Base-by-base conservation (phyloP, 2,329 filamentous ascomycete species). In the Penicillium olsonii region DNA sequence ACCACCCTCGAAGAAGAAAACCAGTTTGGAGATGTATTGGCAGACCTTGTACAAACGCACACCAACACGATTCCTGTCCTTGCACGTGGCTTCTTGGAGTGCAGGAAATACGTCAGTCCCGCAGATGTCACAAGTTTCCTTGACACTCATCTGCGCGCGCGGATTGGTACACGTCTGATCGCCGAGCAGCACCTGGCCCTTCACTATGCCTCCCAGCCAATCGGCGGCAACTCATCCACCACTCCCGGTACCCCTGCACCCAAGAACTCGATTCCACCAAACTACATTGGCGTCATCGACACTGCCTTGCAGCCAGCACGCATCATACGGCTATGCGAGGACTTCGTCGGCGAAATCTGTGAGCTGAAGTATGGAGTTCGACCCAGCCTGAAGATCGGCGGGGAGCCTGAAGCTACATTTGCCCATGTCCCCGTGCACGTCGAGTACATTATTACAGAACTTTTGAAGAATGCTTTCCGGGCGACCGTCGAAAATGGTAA, bases 121-220 rank as follows among this genome's bases (percentile, higher is more conserved):
- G 72, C 74, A 15, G 88, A 96, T 50, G 92, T 96, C n/a, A 96
- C 92, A 0, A 79, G 81, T 15, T 99, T 97, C 65, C 80, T 99
- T 27, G 92, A 99, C 69, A 89, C 94, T 66, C 94, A 99, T 73
- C 80, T 99, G 38, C 87, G 92, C 40, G 92, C 94, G 4, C 83
- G 94, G 49, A 99, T 99, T 60, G 94, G 94, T 57, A 99, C 94
- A 2, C 82, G 94, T 14, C 78, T 99, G 57, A 90, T 99, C 46
- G 94, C 92, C 4, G 94, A 99, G 74, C 94, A 99, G 73, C 94
- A 99, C 71, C 89, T 99, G 57, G 92, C 92, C 12, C 78, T 97
- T 38, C 94, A 97, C 62, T 80, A 84, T 59, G 84, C 82, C 17
- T 85, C 82, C 5, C 86, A 89, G 55, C 87, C 90, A 12, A 86